phyloP scores from a whole-genome alignment of 2,329 filamentous ascomycete species.

The Cordyceps tenuipes region DNA sequence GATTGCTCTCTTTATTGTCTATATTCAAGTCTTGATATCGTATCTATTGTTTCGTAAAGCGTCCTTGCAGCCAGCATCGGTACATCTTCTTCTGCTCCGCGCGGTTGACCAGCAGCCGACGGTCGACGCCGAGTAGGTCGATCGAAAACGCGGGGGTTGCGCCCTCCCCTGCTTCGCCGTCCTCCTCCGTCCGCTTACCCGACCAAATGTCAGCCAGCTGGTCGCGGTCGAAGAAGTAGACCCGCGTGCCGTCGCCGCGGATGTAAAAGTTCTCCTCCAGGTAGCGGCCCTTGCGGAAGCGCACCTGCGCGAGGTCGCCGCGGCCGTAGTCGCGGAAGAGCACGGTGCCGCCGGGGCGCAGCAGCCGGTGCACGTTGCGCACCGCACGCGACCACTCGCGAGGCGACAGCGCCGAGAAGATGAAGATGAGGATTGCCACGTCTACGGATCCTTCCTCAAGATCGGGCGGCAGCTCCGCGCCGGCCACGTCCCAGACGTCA shows the following conservation, averaged over 20 bases:
- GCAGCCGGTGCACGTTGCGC: slow-evolving; percentile 67
- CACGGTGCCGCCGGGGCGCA: slow-evolving; percentile 89
- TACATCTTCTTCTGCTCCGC: slow-evolving; percentile 95
- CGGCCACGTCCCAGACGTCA: slow-evolving; percentile 89
- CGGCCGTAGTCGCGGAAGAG: slow-evolving; percentile 95
- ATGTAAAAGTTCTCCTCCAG: slow-evolving; percentile 97
- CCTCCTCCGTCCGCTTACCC: slow-evolving; percentile 26
- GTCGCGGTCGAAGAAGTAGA: slow-evolving; percentile 92
- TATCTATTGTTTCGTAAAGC: slow-evolving; percentile 60
- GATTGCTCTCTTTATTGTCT: slow-evolving; percentile 1
- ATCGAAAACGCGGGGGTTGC: slow-evolving; percentile 51
- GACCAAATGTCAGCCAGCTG: slow-evolving; percentile 77
- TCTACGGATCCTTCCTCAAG: slow-evolving; percentile 75
- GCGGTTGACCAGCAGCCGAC: slow-evolving; percentile 84
- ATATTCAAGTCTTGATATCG: slow-evolving; percentile 8
- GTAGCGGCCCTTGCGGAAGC: slow-evolving; percentile 92
- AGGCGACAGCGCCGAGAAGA: slow-evolving; percentile 87
- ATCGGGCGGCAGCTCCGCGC: slow-evolving; percentile 64
- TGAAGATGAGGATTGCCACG: slow-evolving; percentile 90
- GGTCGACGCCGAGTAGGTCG: slow-evolving; percentile 72
- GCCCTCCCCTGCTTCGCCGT: slow-evolving; percentile 14
- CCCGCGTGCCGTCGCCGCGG: slow-evolving; percentile 85
- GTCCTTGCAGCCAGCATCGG: slow-evolving; percentile 87
- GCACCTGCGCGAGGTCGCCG: slow-evolving; percentile 90
- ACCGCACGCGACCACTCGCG: slow-evolving; percentile 77